Conservation (phyloP, 2,329 filamentous ascomycete genomes). For the Claviceps spartinae region DNA sequence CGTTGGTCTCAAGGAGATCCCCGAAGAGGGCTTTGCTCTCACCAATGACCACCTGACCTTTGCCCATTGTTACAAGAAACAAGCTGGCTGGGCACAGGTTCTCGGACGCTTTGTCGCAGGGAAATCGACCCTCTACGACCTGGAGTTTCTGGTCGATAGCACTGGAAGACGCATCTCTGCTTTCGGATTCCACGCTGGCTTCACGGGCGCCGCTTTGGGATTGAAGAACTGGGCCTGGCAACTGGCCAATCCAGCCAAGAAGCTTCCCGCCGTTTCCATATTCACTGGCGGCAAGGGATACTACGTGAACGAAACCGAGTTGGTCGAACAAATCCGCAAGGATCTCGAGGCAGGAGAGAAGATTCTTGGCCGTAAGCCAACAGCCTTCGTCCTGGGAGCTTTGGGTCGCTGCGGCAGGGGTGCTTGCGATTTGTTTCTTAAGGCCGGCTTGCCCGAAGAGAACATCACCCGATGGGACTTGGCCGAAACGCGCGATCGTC, state of each 20-base stretch:
- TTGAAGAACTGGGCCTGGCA: conserved; percentile 60
- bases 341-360: conserved; percentile 55
- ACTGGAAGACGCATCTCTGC: conserved; percentile 57
- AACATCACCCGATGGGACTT: conserved; percentile 54
- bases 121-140: conserved; percentile 48
- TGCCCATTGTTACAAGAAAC: conserved; percentile 56
- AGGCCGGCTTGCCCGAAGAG: conserved; percentile 41
- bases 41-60: conserved; percentile 13
- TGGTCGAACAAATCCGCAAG: conserved; percentile 30
- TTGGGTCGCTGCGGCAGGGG: conserved; percentile 75
- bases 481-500: conserved; percentile 51
- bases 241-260: conserved; percentile 10
- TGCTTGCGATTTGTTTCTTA: conserved; percentile 65
- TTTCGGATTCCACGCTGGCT: conserved; percentile 65
- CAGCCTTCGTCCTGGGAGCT: conserved; percentile 70
- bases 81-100: conserved; percentile 65
- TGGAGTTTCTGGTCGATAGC: conserved; percentile 74
- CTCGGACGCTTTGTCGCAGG: conserved; percentile 68
- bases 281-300: conserved; percentile 1
- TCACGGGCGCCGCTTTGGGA: conserved; percentile 59
- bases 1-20: conserved; percentile 64
- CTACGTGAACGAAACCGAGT: conserved; percentile 1
- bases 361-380: conserved; percentile 52
- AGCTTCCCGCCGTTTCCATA: conserved; percentile 2
- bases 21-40: conserved; percentile 50